Evolutionary conservation across 177 flowering plant species (phyloP).

Genomic region (Telopea speciosissima): DNA sequence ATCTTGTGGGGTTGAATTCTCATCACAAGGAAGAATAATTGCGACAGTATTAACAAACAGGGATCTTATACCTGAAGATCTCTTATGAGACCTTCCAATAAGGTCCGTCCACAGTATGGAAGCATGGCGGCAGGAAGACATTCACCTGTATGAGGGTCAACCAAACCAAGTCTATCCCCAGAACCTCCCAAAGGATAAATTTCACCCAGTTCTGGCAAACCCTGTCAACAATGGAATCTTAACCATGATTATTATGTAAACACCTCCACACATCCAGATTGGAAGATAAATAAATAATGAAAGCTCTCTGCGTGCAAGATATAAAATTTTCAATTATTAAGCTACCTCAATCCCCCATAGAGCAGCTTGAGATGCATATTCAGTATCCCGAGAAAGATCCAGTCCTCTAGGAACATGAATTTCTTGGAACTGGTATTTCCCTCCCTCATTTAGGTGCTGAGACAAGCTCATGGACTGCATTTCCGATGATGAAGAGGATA

Average conservation of each 20-base stretch:
- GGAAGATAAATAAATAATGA: neutral
- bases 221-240: conserved; percentile 48
- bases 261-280: neutral
- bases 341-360: conserved; percentile 96
- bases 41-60: conserved; percentile 9
- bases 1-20: neutral
- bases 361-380: conserved; percentile 93
- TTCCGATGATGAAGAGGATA: conserved; percentile 40
- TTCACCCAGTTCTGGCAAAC: conserved; percentile 89
- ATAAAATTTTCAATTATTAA: conserved; percentile 1
- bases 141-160: conserved; percentile 84
- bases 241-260: neutral
- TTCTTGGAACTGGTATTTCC: conserved; percentile 46
- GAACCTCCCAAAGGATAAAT: conserved; percentile 97
- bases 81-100: conserved; percentile 97
- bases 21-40: conserved; percentile 10
- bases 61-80: conserved; percentile 86
- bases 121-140: conserved; percentile 99
- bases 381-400: conserved; percentile 70
- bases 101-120: conserved; percentile 89
- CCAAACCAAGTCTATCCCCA: conserved; percentile 94
- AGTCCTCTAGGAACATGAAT: conserved; percentile 73
- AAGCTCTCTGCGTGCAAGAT: neutral
- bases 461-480: conserved; percentile 35
- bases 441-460: conserved; percentile 28